Evolutionary conservation across 139 green algal genomes (phyloP).

Genomic region (Chlorella sp.): DNA sequence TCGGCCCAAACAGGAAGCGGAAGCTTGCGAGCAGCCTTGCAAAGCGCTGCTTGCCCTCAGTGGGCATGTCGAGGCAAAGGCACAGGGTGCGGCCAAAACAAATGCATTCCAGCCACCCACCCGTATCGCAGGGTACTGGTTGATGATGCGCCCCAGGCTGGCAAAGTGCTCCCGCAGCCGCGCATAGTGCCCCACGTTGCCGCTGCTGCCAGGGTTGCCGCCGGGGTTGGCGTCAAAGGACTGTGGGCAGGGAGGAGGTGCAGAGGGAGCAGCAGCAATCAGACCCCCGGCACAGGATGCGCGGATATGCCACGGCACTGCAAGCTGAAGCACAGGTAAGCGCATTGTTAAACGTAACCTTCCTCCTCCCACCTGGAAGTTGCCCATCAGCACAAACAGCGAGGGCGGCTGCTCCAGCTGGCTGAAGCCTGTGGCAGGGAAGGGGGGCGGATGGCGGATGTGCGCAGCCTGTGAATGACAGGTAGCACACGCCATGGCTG

Average conservation of each 20-base stretch:
- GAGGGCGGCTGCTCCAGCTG: conserved; percentile 66
- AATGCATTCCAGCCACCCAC: conserved; percentile 26
- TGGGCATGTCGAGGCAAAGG: too few species aligned
- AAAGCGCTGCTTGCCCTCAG: too few species aligned
- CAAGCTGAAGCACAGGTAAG: too few species aligned
- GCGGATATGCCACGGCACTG: too few species aligned
- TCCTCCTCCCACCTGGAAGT: conserved; percentile 68
- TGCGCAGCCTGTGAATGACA: too few species aligned
- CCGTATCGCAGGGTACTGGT: conserved; percentile 68
- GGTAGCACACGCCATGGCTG: too few species aligned
- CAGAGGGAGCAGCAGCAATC: too few species aligned
- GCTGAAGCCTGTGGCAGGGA: conserved; percentile 66
- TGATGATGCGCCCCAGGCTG: conserved; percentile 73
- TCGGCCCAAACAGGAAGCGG: too few species aligned
- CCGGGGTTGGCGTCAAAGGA: conserved; percentile 47
- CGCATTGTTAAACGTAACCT: too few species aligned
- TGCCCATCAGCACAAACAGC: conserved; percentile 90
- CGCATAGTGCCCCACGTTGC: conserved; percentile 45
- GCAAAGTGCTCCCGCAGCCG: conserved; percentile 72
- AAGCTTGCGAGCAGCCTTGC: too few species aligned
- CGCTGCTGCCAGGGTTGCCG: not conserved
- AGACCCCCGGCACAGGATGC: too few species aligned
- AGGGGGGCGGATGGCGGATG: too few species aligned
- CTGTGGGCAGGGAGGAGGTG: not conserved
- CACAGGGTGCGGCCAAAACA: not conserved